phyloP scores from a whole-genome alignment of 1,284 basidiomycete species.

The Ceratobasidium sp. region DNA sequence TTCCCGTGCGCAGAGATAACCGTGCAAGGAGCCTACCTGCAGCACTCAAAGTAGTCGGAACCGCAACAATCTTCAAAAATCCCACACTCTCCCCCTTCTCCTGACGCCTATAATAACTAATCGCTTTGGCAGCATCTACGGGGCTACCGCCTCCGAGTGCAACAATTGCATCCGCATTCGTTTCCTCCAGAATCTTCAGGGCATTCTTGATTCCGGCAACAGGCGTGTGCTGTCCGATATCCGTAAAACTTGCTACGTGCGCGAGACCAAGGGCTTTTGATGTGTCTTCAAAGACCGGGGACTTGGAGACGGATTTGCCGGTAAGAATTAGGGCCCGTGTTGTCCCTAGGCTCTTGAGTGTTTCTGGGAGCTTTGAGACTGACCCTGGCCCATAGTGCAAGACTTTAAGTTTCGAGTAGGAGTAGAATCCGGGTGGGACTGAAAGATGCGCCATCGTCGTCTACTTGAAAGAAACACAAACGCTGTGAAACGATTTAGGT shows the following conservation, averaged over 20 bases:
- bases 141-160: slow-evolving; percentile 82
- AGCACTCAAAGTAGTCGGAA: slow-evolving; percentile 82
- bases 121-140: slow-evolving; percentile 77
- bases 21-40: slow-evolving; percentile 52
- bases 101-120: slow-evolving; percentile 66
- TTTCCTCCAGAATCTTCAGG: slow-evolving; percentile 62
- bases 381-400: slow-evolving; percentile 74
- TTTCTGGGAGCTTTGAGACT: slow-evolving; percentile 66
- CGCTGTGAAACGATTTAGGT: neutral
- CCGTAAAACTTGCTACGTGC: slow-evolving; percentile 71
- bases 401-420: slow-evolving; percentile 56
- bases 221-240: slow-evolving; percentile 80
- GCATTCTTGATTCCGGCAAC: slow-evolving; percentile 72
- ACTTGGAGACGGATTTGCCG: slow-evolving; percentile 66
- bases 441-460: slow-evolving; percentile 4
- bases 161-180: slow-evolving; percentile 70
- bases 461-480: neutral
- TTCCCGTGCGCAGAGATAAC: neutral
- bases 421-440: slow-evolving; percentile 8
- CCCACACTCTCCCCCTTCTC: slow-evolving; percentile 59
- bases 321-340: slow-evolving; percentile 74
- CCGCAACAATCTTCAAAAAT: slow-evolving; percentile 65
- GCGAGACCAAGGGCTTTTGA: slow-evolving; percentile 60
- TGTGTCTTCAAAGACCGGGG: slow-evolving; percentile 54
- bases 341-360: slow-evolving; percentile 61